Conservation (phyloP, 1,284 basidiomycete genomes). For the Volvariella volvacea region DNA sequence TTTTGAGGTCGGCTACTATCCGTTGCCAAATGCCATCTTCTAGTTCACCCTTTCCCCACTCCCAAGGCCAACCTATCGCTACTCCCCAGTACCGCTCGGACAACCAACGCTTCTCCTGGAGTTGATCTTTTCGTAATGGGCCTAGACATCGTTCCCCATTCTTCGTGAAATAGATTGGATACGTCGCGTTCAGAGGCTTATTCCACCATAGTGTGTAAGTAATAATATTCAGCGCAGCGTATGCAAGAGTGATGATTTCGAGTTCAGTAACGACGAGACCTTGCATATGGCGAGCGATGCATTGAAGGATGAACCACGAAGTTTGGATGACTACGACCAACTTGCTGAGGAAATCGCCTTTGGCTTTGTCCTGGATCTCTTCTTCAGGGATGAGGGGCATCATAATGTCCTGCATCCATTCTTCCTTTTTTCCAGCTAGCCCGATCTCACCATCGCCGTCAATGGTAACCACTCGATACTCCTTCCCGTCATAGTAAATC, state of each 20-base stretch:
- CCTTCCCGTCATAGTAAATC: background rate
- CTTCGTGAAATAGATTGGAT: too few species aligned
- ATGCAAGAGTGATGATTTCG: conserved; percentile 25
- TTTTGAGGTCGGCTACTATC: too few species aligned
- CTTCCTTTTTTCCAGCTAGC: conserved; percentile 9
- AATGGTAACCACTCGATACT: conserved; percentile 11
- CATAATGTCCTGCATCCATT: conserved; percentile 12
- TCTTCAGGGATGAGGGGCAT: conserved; percentile 17
- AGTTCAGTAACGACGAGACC: conserved; percentile 22
- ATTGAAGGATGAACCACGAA: conserved; percentile 23
- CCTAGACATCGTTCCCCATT: too few species aligned
- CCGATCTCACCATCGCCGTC: conserved; percentile 11
- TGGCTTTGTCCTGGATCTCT: conserved; percentile 28
- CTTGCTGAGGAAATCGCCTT: conserved; percentile 26
- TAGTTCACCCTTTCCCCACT: too few species aligned
- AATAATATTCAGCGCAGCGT: conserved; percentile 18
- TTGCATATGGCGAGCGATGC: conserved; percentile 15
- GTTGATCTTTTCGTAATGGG: too few species aligned
- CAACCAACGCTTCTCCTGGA: too few species aligned
- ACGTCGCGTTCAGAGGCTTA: conserved; percentile 19
- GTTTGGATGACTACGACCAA: conserved; percentile 23
- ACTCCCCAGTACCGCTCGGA: too few species aligned
- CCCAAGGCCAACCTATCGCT: too few species aligned
- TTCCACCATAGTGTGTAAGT: conserved; percentile 28
- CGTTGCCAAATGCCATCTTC: too few species aligned